Percentiles rank a stretch among this genome's conserved stretches.
Evolutionary conservation across 225 moss, liverwort and hornwort species (phyloP).

Genomic region (Sphagnum tenellum): DNA sequence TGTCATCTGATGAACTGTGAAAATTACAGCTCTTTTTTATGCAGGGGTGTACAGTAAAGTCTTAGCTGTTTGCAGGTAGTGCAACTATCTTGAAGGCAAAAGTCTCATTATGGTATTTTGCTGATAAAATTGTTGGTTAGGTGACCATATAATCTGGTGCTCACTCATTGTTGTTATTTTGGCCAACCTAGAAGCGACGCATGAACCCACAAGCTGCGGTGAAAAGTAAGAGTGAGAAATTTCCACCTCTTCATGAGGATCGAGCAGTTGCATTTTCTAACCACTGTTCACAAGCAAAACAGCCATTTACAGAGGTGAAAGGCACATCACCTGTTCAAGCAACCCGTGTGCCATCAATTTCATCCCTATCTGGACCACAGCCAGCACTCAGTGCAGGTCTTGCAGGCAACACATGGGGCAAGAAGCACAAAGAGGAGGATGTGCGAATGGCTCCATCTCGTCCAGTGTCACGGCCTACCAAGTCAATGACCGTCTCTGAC

Average conservation of each 20-base stretch:
- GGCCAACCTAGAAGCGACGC: conserved; percentile 49
- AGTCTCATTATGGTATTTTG: no score
- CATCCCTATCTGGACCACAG: conserved; percentile 89
- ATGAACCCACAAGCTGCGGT: conserved; percentile 60
- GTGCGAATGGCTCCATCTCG: conserved; percentile 64
- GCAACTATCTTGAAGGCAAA: no score
- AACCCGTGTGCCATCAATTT: conserved; percentile 47
- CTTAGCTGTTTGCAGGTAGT: no score
- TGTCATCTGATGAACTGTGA: no score
- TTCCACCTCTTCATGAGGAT: conserved; percentile 87
- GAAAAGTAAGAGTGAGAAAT: conserved; percentile 99
- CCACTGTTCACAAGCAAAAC: conserved; percentile 70
- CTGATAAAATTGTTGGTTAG: no score
- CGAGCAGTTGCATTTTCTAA: conserved; percentile 77
- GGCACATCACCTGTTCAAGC: conserved; percentile 72
- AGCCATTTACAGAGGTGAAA: conserved; percentile 65
- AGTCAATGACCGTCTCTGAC: conserved; percentile 82
- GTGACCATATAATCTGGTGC: no score
- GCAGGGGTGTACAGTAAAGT: no score
- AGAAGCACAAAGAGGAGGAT: conserved; percentile 93
- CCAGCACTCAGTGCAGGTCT: conserved; percentile 46
- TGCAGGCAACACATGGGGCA: conserved; percentile 26
- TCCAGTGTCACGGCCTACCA: conserved; percentile 46
- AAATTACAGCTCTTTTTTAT: not conserved
- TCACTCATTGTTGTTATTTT: no score